Evolutionary conservation across 495 filamentous ascomycete genomes (phyloP).

Genomic region (Neurospora sp.): DNA sequence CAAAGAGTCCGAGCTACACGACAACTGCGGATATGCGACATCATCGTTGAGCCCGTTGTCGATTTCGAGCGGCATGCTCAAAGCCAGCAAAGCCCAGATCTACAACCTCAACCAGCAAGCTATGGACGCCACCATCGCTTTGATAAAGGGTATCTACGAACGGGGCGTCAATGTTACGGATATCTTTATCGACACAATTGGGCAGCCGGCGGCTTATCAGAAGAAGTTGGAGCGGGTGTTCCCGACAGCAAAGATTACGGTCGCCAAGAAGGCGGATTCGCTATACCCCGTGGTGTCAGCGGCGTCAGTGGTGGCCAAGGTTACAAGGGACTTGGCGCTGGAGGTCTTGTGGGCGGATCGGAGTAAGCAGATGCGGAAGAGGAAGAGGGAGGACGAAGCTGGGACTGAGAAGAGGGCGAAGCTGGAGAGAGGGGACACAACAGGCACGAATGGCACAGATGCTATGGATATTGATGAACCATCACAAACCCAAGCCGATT

Average conservation of each 20-base stretch:
- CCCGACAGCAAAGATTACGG: conserved; percentile 68
- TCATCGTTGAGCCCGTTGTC: conserved; percentile 74
- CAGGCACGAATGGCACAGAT: conserved; percentile 12
- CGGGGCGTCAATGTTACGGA: conserved; percentile 69
- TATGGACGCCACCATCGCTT: conserved; percentile 82
- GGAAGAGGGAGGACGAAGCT: conserved; percentile 9
- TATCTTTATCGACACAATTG: conserved; percentile 94
- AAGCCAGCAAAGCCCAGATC: conserved; percentile 36
- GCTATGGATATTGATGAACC: conserved; percentile 15
- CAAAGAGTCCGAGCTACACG: conserved; percentile 48
- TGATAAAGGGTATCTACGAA: conserved; percentile 68
- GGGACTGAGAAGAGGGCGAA: not conserved
- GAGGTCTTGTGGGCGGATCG: conserved; percentile 39
- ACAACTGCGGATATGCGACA: conserved; percentile 71
- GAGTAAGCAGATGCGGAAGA: not conserved
- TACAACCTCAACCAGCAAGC: conserved; percentile 99
- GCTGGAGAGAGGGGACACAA: conserved; percentile 5
- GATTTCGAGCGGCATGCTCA: conserved; percentile 73
- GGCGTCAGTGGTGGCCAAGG: conserved; percentile 89
- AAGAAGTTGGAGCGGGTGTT: conserved; percentile 73
- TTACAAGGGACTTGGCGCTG: conserved; percentile 81
- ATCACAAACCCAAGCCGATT: conserved; percentile 3
- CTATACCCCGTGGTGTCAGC: conserved; percentile 90
- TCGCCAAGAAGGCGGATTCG: conserved; percentile 92
- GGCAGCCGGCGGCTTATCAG: conserved; percentile 73